phyloP scores from a whole-genome alignment of 2,329 filamentous ascomycete genomes.

The Ophiostoma angusticollis region DNA sequence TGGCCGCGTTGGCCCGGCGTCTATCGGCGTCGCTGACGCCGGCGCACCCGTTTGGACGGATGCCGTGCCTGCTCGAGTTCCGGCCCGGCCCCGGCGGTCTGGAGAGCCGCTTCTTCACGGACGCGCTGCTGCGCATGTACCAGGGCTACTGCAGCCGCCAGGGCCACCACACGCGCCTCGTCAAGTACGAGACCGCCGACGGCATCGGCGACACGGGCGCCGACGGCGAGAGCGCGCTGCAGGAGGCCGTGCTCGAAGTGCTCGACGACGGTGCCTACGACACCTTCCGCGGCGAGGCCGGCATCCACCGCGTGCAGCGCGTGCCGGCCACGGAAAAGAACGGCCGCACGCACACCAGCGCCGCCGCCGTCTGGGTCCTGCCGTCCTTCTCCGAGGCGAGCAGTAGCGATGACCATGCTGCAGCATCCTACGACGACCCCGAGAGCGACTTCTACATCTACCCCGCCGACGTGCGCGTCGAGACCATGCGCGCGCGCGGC shows the following conservation, averaged over 20 bases:
- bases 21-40: conserved; percentile 73
- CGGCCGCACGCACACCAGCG: conserved; percentile 85
- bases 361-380: conserved; percentile 82
- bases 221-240: conserved; percentile 55
- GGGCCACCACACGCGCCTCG: conserved; percentile 51
- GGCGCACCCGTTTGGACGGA: conserved; percentile 73
- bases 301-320: conserved; percentile 89
- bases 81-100: conserved; percentile 83
- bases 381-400: conserved; percentile 50
- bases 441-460: conserved; percentile 86
- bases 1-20: conserved; percentile 50
- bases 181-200: conserved; percentile 72
- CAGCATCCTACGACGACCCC: conserved; percentile 59
- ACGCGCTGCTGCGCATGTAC: conserved; percentile 85
- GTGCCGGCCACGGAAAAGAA: conserved; percentile 84
- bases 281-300: conserved; percentile 71
- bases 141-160: conserved; percentile 53
- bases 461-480: conserved; percentile 64
- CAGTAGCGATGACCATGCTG: conserved; percentile 16
- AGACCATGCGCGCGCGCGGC: conserved; percentile 85
- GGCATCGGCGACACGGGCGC: conserved; percentile 41
- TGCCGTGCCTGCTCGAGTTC: conserved; percentile 86
- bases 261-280: conserved; percentile 67
- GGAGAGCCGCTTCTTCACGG: conserved; percentile 83
- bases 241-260: conserved; percentile 81